Evolutionary conservation across 257 asterid species (phyloP), one percentile per base, ranked within the genome.

Genomic region (Ilex asprella): DNA sequence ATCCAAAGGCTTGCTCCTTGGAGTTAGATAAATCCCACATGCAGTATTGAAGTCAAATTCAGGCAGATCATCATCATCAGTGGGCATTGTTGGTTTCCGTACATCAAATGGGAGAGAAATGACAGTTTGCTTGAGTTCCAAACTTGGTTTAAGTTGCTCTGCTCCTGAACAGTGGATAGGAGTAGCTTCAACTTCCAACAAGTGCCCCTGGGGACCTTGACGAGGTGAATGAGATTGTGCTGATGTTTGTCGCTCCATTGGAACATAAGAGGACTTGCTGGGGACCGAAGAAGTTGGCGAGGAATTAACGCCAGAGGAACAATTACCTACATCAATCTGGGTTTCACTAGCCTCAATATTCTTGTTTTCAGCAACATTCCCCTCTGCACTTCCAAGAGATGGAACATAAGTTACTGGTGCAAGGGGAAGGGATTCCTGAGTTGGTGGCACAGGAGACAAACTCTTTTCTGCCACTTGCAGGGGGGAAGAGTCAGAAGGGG

Each of bases 61-160:
- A 60, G 79, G 79, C 55, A 74, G 75, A 74, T 74, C 79, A 9
- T 73, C 75, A 69, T 65, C 72, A n/a, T 55, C 39, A 47, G 46
- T 56, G 1, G 31, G 59, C 61, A 49, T 30, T 47, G 54, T 67
- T 15, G 13, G 58, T 64, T 59, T 73, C 29, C 43, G 10, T 46
- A 44, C 43, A 35, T 54, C 12, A 21, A 46, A 46, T 21, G 55
- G 68, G 39, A 32, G 30, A 51, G 73, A 32, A 47, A 53, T 27
- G 41, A 30, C 54, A n/a, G 56, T n/a, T 39, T 62, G 67, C 12
- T 64, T 66, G 43, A 32, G 14, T 61, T 63, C 51, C 12, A 12
- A 6, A 49, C 60, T 57, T 53, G 29, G 58, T 27, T 35, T 58
- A 63, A 62, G 31, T 14, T 67, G 7, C 14, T 12, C 61, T 43